A percentile compares a stretch with the other conserved stretches of the same genome.
These are phyloP conservation scores for Solanum dulcamara DNA, from an alignment of 257 asterid species.

Conservation along the genomic window DNA sequence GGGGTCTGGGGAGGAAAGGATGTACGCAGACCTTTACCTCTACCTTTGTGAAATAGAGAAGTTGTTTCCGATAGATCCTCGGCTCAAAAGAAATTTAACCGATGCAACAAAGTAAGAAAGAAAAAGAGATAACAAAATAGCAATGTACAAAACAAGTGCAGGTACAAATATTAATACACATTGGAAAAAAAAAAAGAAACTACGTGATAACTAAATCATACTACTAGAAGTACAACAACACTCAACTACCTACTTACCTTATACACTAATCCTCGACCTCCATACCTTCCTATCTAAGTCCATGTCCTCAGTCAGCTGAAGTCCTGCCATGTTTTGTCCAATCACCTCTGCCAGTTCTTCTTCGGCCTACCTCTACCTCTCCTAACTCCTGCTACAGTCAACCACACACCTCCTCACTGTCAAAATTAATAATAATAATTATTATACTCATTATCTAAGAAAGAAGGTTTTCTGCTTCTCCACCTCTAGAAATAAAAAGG, in stretches of 20 bases:
- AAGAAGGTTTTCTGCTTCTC: not conserved
- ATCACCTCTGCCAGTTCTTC: not conserved
- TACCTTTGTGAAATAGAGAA: not conserved
- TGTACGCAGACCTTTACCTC: not conserved
- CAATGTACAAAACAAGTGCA: not conserved
- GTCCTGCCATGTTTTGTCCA: not conserved
- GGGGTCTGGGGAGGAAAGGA: not conserved
- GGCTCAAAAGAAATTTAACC: not conserved
- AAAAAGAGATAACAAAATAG: not conserved
- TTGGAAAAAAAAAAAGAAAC: not conserved
- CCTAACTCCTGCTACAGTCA: not conserved
- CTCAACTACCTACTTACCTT: not conserved
- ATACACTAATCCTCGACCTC: not conserved
- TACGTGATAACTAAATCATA: not conserved
- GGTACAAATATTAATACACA: not conserved
- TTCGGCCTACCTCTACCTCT: not conserved
- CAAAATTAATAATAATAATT: not conserved
- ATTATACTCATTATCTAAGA: not conserved
- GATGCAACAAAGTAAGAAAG: not conserved
- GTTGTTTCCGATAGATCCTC: not conserved
- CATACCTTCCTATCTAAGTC: not conserved
- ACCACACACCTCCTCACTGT: not conserved
- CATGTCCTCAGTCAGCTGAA: not conserved
- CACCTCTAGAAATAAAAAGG: not conserved
- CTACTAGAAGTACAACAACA: not conserved